Conservation (phyloP, 345 rosid genomes). For the Moricandia arvensis region DNA sequence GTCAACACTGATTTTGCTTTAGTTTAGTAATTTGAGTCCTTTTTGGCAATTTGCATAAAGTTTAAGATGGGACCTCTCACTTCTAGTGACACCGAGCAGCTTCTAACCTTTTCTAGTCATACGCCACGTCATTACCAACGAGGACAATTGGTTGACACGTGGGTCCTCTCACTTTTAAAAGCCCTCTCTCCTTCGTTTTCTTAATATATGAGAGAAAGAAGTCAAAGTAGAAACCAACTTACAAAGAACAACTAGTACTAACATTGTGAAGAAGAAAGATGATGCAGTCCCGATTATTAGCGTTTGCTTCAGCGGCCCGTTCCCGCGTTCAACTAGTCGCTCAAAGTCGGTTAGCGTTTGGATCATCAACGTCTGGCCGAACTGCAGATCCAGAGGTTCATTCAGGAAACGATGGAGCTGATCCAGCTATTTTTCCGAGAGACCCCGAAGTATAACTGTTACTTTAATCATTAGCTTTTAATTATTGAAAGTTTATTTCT, state of each 20-base stretch:
- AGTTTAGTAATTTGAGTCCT: background rate
- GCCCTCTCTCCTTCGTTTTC: background rate
- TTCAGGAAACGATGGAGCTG: constrained; percentile 42
- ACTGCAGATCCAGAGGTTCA: constrained; percentile 45
- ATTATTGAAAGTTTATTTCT: background rate
- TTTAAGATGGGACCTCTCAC: background rate
- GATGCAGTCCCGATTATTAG: constrained; percentile 46
- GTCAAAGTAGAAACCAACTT: background rate
- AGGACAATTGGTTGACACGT: background rate
- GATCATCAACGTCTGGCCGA: constrained; percentile 40
- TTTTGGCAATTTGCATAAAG: background rate
- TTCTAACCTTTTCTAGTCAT: constrained; percentile 18
- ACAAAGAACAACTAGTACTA: background rate
- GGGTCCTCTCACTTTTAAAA: background rate
- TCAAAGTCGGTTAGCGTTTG: constrained; percentile 33
- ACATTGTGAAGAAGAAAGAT: constrained; percentile 2
- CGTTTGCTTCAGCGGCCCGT: constrained; percentile 32
- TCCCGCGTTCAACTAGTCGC: constrained; percentile 2
- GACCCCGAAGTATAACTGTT: constrained; percentile 44
- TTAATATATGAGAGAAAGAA: background rate
- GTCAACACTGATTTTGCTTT: background rate
- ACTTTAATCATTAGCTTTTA: background rate
- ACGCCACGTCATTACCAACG: constrained; percentile 20
- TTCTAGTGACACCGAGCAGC: constrained; percentile 26
- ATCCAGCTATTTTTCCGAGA: constrained; percentile 45